phyloP scores from a whole-genome alignment of 2,329 filamentous ascomycete genomes.

The Pestalotiopsis sp. region DNA sequence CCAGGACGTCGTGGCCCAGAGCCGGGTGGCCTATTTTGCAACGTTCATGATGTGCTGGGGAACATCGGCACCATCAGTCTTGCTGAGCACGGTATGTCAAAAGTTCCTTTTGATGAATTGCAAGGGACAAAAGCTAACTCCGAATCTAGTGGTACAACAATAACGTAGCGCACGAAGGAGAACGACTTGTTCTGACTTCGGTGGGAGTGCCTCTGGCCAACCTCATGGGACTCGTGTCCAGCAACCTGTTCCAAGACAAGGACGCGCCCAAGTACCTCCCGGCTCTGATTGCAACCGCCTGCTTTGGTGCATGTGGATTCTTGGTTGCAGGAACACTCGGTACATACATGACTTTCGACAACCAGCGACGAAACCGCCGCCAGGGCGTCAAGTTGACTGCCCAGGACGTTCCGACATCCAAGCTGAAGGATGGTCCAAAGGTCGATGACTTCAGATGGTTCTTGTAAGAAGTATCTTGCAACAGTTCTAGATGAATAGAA shows the following conservation, averaged over 20 bases:
- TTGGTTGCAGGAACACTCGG: constrained; percentile 59
- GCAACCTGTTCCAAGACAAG: constrained; percentile 67
- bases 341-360: constrained; percentile 67
- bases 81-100: constrained; percentile 47
- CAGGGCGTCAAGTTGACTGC: constrained; percentile 59
- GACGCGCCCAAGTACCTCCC: constrained; percentile 69
- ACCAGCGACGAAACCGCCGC: constrained; percentile 58
- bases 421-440: constrained; percentile 56
- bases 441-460: constrained; percentile 62
- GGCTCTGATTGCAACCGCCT: constrained; percentile 65
- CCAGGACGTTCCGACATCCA: constrained; percentile 57
- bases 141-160: constrained; percentile 70
- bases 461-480: constrained; percentile 30
- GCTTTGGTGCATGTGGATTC: constrained; percentile 63
- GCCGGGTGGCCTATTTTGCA: constrained; percentile 74
- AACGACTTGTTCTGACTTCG: constrained; percentile 69
- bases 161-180: constrained; percentile 77
- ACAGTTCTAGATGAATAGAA: neutral
- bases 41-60: constrained; percentile 86
- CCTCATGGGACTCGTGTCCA: constrained; percentile 71
- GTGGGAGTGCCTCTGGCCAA: constrained; percentile 77
- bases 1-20: constrained; percentile 58
- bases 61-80: constrained; percentile 72
- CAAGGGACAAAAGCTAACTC: neutral
- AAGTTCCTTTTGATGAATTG: neutral